Evolutionary conservation across 1,139 yeast genomes (phyloP).

Genomic region (Magnusiomyces fungicola): DNA sequence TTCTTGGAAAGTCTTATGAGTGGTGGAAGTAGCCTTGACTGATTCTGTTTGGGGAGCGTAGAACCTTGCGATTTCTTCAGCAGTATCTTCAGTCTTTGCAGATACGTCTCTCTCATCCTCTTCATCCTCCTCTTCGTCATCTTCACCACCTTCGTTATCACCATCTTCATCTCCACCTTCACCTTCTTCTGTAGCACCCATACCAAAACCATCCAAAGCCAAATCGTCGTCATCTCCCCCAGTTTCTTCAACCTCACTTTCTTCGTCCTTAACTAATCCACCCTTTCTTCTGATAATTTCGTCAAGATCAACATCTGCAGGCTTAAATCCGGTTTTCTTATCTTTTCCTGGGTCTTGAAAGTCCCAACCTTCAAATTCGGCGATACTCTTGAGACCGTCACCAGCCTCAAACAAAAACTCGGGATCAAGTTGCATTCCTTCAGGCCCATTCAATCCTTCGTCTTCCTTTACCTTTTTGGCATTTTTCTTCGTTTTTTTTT

Average conservation of each 20-base stretch:
- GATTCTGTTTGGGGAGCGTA: slow-evolving; percentile 30
- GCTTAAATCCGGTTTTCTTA: not conserved
- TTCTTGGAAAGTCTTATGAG: slow-evolving; percentile 61
- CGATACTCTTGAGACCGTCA: slow-evolving; percentile 33
- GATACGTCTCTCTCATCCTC: slow-evolving; percentile 23
- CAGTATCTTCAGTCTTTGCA: slow-evolving; percentile 23
- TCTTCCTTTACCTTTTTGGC: slow-evolving; percentile 25
- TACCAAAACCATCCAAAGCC: slow-evolving; percentile 69
- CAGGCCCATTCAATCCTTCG: slow-evolving; percentile 34
- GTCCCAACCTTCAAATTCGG: slow-evolving; percentile 72
- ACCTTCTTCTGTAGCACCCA: slow-evolving; percentile 44
- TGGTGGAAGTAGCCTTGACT: slow-evolving; percentile 28
- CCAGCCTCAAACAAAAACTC: slow-evolving; percentile 65
- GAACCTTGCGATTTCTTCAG: slow-evolving; percentile 29
- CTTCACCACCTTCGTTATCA: slow-evolving; percentile 39
- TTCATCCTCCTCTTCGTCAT: slow-evolving; percentile 24
- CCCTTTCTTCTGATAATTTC: slow-evolving; percentile 62
- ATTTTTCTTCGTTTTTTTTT: slow-evolving; percentile 29
- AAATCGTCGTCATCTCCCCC: slow-evolving; percentile 46
- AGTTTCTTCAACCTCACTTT: slow-evolving; percentile 28
- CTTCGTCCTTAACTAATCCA: slow-evolving; percentile 38
- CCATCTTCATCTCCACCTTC: slow-evolving; percentile 36
- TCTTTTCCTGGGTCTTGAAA: slow-evolving; percentile 38
- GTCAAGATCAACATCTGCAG: slow-evolving; percentile 87
- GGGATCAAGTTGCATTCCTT: slow-evolving; percentile 37